Base-by-base conservation (phyloP, 441 rosid species). In the Pelargonium fulgidum region DNA sequence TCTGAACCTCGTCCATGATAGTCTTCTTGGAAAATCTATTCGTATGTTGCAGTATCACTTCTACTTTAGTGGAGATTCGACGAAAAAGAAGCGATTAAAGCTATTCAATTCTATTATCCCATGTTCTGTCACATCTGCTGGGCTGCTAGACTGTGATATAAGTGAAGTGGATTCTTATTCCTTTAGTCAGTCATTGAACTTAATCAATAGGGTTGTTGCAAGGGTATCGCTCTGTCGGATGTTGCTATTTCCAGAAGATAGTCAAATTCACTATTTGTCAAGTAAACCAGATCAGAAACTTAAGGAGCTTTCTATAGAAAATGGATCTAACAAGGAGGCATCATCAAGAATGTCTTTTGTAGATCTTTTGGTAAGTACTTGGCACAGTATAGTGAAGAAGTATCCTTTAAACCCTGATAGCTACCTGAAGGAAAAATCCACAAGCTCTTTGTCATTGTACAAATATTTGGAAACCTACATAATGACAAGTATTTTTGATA, bases 11-110 rank as follows among this genome's bases (percentile, higher is more conserved):
- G 81, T 84, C 72, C 73, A 86, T 76, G 81, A 72, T 67, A 92
- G 95, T 79, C 81, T 82, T 79, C 92, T 92, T 68, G 92, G 92
- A 64, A 87, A 86, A 83, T 86, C 96, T 62, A 72, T 90, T 70
- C 77, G 66, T 61, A 81, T 92, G 95, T 77, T 95, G 72, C 84
- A 69, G 64, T 78, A 70, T 64, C 87, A 89, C 78, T 83, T 87
- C 72, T 65, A 77, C 76, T 82, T 83, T 42, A 77, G 73, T 66
- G 86, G 85, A 68, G 77, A 80, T 71, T 68, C 82, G 12, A 56
- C 85, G 74, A 80, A 82, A 77, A 64, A 82, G 65, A 79, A 78
- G 80, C 79, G 84, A 69, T 66, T 85, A 72, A 78, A 88, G 79
- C 81, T 94, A 71, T 85, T 80, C 70, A 70, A 85, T 70, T 86